Evolutionary conservation across 108 stramenopile genomes (phyloP), one percentile per base, ranked within the genome.

Genomic region (Fragilaria radians): DNA sequence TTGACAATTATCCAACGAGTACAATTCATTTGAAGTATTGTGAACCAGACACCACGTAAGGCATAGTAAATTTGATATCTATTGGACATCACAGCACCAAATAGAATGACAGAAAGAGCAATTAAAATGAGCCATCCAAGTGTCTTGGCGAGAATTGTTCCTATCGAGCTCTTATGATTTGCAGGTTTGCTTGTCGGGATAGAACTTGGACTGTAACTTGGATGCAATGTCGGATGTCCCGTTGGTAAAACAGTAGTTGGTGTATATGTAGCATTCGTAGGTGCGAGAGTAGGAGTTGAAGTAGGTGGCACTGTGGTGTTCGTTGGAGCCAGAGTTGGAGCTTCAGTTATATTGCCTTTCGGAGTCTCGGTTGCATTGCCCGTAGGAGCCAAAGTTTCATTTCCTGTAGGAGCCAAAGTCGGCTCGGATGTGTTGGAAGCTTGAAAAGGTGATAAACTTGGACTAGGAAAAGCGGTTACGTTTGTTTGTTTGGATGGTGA

Each of bases 21-120:
- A 11, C 65, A 63, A 17, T 59, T 28, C 55, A 59, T 51, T 34
- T 55, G 56, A 45, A 59, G 55, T 26, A 81, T 42, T 19, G 61
- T 57, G 31, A 55, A 70, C 74, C 75, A 81, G 28, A 57, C 65
- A 22, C 67, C 67, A 46, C 74, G 57, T 21, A 72, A 29, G 26
- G 61, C 73, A 49, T 72, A 81, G 33, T 76, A 81, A 30, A 81
- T 81, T 3, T 70, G 80, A 50, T 81, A 81, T 7, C 80, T 74
- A 61, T 81, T 69, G 52, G 57, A 63, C 74, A 81, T 75, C 65
- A 67, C 17, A n/a, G 67, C 67, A 11, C 80, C 80, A 67, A 81
- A 81, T 14, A 36, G 62, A 61, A 81, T 58, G n/a, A 81, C 34
- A 14, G 61, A 58, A 31, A 81, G 36, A 0, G 49, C 66, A 27